phyloP scores from a whole-genome alignment of 1,284 basidiomycete species.

The Puccinia horiana region DNA sequence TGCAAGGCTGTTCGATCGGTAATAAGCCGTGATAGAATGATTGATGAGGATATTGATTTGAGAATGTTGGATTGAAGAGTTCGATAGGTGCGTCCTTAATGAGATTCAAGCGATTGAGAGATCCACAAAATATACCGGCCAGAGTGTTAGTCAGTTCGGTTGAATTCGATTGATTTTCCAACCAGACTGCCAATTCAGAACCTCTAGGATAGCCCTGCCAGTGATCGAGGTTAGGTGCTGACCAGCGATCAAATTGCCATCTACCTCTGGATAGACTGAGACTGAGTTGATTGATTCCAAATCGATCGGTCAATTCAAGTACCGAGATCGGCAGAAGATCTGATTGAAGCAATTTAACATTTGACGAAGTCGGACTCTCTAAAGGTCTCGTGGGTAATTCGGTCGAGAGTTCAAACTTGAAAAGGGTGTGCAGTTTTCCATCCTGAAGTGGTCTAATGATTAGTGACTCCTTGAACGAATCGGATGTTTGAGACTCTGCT shows the following conservation, averaged over 20 bases:
- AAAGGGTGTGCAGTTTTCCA: constrained; percentile 79
- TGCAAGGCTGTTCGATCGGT: constrained; percentile 83
- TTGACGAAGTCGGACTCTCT: constrained; percentile 6
- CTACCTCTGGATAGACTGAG: constrained; percentile 61
- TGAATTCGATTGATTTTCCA: constrained; percentile 56
- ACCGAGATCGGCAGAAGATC: constrained; percentile 76
- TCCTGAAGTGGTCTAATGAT: constrained; percentile 74
- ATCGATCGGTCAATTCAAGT: constrained; percentile 79
- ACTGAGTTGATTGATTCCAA: constrained; percentile 80
- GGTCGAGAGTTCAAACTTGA: constrained; percentile 71
- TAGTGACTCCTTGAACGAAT: constrained; percentile 66
- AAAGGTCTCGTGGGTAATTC: constrained; percentile 43
- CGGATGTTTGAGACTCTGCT: constrained; percentile 19
- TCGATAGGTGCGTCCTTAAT: constrained; percentile 52
- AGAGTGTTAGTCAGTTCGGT: constrained; percentile 80
- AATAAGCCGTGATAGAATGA: constrained; percentile 62
- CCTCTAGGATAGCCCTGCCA: constrained; percentile 36
- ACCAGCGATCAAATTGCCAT: constrained; percentile 51
- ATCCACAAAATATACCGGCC: constrained; percentile 90
- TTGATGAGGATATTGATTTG: constrained; percentile 51
- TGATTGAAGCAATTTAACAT: constrained; percentile 14
- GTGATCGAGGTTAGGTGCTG: neutral
- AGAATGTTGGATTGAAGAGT: constrained; percentile 37
- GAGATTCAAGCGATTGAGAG: constrained; percentile 67
- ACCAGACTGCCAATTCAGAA: neutral